Evolutionary conservation across 2,329 filamentous ascomycete genomes (phyloP).

Genomic region (Cladosporium austrohemisphaericum): DNA sequence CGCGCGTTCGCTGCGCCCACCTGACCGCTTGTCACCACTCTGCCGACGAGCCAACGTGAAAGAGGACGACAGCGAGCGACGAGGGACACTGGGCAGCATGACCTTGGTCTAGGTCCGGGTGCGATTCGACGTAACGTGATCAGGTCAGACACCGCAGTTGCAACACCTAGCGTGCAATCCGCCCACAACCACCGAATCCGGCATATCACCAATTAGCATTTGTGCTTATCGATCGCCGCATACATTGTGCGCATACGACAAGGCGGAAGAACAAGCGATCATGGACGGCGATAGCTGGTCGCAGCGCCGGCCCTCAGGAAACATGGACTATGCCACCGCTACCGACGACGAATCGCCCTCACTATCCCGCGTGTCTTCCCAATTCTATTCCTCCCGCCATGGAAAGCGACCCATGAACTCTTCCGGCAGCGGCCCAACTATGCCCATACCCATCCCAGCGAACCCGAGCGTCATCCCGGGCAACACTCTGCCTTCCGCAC

Average conservation of each 20-base stretch:
- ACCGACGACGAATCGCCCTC: conserved; percentile 23
- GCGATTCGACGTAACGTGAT: conserved; percentile 6
- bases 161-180: too few species aligned
- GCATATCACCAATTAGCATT: too few species aligned
- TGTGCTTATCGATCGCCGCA: background rate
- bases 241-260: background rate
- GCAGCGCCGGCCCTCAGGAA: conserved; percentile 23
- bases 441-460: conserved; percentile 45
- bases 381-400: conserved; percentile 26
- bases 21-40: conserved; percentile 3
- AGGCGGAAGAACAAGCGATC: background rate
- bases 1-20: background rate
- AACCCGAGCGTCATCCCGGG: conserved; percentile 51
- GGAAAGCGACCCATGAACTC: conserved; percentile 46
- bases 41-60: too few species aligned
- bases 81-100: conserved; percentile 1
- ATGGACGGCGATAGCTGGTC: conserved; percentile 19
- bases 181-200: too few species aligned
- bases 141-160: too few species aligned
- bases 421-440: conserved; percentile 26
- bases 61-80: too few species aligned
- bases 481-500: conserved; percentile 61
- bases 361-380: conserved; percentile 31
- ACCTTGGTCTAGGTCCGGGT: background rate
- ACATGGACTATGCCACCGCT: conserved; percentile 29